Evolutionary conservation across 2,329 filamentous ascomycete genomes (phyloP), one percentile per base, ranked within the genome.

Genomic region (Chrysoporthe austroafricana): DNA sequence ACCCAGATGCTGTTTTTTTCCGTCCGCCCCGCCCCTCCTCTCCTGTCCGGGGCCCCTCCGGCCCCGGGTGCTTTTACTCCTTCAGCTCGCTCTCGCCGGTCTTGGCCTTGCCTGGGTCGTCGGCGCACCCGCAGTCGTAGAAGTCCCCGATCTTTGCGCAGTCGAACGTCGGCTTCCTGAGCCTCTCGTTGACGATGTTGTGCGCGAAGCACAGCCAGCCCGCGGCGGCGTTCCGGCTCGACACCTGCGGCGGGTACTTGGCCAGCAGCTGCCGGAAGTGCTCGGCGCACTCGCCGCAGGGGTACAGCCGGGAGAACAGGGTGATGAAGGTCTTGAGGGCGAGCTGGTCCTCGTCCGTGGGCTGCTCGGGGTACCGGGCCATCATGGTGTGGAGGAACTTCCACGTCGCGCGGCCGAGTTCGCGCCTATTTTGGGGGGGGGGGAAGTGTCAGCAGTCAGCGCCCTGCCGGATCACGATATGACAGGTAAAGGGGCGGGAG

Each of bases 321-420:
- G 88, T 83, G 74, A 91, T 86, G 77, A 88, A 91, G 48, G 86
- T 86, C 76, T 86, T 85, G 69, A 91, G 83, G 5, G 88, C 86
- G 62, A 85, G 81, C 71, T 85, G 85, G 72, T 91, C 89, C 71
- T 90, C 87, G 63, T 82, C 76, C 2, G 86, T 85, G 1, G 89
- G 89, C 72, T 87, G 82, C 65, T 90, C 88, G 72, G 89, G 89
- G 78, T 90, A 91, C 54, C 88, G 86, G 13, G 88, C 86, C 81
- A 90, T 88, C 84, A 89, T 91, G 2, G 89, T 91, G 77, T 91
- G 89, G 62, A 91, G 80, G 73, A 91, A 84, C 74, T 89, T 90
- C 89, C 89, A 91, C 46, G 88, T 86, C 34, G 89, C 87, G 69
- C 87, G 86, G 71, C 89, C 89, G 60, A 91, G 85, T 76, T 91